Evolutionary conservation across 169 alveolate species (phyloP).

Genomic region (Plasmodium yoelii): DNA sequence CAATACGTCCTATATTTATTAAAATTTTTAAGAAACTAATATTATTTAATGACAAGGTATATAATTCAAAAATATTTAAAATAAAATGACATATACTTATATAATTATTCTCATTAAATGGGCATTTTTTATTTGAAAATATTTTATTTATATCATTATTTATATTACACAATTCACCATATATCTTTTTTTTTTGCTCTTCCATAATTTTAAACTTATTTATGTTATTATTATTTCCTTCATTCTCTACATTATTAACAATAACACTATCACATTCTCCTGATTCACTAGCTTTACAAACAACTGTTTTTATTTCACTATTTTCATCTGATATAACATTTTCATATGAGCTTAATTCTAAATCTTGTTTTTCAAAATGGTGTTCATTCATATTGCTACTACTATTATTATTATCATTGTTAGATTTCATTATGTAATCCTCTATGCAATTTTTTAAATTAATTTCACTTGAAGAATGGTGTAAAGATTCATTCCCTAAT

Average conservation of each 20-base stretch:
- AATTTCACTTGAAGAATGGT: constrained; percentile 27
- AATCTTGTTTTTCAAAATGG: constrained; percentile 14
- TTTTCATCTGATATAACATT: background rate
- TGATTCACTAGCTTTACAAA: background rate
- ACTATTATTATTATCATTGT: background rate
- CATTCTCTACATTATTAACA: background rate
- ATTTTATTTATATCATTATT: background rate
- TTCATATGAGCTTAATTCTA: background rate
- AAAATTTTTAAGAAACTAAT: constrained; percentile 52
- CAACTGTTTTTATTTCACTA: background rate
- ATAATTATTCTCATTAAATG: constrained; percentile 64
- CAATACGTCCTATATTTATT: constrained; percentile 65
- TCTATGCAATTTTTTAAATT: constrained; percentile 54
- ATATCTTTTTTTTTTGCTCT: background rate
- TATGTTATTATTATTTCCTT: background rate
- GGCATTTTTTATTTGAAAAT: background rate
- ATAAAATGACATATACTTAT: constrained; percentile 70
- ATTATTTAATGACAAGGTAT: constrained; percentile 58
- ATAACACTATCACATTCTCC: background rate
- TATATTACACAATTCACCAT: background rate
- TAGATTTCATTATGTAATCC: constrained; percentile 6
- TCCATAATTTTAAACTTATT: background rate
- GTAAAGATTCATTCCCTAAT: background rate
- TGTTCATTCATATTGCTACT: constrained; percentile 10
- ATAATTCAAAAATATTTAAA: constrained; percentile 69